Conservation (phyloP, 306 rosid genomes). For the Rosa lucieae region DNA sequence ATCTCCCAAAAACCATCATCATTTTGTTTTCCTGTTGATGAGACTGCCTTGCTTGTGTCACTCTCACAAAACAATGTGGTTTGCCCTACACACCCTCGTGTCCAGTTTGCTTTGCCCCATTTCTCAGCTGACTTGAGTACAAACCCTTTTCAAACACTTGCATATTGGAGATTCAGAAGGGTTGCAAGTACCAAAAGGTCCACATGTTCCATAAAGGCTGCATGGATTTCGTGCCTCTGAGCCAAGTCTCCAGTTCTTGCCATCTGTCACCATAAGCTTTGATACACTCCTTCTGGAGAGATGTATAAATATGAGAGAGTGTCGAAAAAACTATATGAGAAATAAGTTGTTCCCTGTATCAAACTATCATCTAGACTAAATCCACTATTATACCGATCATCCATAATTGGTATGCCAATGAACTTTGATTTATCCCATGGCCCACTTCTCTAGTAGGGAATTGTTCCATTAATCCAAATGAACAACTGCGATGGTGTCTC, state of each 20-base stretch:
- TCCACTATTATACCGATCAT: conserved; percentile 30
- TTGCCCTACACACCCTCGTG: neutral
- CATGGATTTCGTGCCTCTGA: conserved; percentile 5
- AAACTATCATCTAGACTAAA: conserved; percentile 22
- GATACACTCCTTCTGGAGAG: neutral
- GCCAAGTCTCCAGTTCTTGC: neutral
- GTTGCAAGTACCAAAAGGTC: neutral
- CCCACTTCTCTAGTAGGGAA: conserved; percentile 34
- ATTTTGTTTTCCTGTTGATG: too few species aligned
- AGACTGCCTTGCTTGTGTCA: too few species aligned
- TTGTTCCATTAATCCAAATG: conserved; percentile 31
- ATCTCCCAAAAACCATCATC: neutral
- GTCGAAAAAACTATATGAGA: conserved; percentile 6
- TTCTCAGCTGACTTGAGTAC: neutral
- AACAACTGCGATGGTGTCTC: conserved; percentile 35
- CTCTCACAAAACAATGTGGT: neutral
- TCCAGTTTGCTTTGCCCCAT: neutral
- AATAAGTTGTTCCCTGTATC: conserved; percentile 26
- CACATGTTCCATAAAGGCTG: conserved; percentile 12
- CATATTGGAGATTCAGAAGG: neutral
- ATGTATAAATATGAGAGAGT: neutral
- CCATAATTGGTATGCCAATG: conserved; percentile 40
- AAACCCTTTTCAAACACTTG: neutral
- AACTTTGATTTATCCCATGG: conserved; percentile 24
- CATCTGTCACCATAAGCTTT: neutral